A percentile compares a stretch with the other conserved stretches of the same genome.
Evolutionary conservation across 179 eudicot genomes (phyloP).

Genomic region (Vitellaria paradoxa): DNA sequence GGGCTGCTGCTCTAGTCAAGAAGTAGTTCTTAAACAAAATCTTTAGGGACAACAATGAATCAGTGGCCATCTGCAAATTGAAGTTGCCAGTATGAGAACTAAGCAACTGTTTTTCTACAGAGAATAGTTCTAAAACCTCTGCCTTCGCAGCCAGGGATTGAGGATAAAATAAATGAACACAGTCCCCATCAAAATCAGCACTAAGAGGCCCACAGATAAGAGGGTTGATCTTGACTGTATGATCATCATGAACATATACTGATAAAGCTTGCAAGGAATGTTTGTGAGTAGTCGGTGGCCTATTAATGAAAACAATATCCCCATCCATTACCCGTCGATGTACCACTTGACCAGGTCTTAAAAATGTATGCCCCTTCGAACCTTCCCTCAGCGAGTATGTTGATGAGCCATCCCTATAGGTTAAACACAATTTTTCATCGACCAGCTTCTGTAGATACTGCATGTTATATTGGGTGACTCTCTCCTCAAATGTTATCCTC

Average conservation of each 20-base stretch:
- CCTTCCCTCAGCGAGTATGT: conserved; percentile 89
- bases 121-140: conserved; percentile 88
- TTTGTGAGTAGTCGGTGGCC: conserved; percentile 96
- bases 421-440: conserved; percentile 77
- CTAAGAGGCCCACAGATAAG: conserved; percentile 90
- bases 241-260: conserved; percentile 88
- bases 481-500: conserved; percentile 87
- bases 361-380: conserved; percentile 91
- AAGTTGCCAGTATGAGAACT: conserved; percentile 90
- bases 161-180: conserved; percentile 89
- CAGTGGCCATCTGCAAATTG: conserved; percentile 76
- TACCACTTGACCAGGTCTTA: conserved; percentile 81
- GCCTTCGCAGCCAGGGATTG: conserved; percentile 95
- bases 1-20: conserved; percentile 53
- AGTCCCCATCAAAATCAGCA: conserved; percentile 97
- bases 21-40: conserved; percentile 48
- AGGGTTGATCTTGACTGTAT: conserved; percentile 86
- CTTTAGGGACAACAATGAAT: conserved; percentile 73
- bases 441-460: conserved; percentile 69
- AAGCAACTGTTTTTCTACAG: conserved; percentile 85
- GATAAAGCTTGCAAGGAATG: conserved; percentile 85
- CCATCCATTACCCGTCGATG: conserved; percentile 93
- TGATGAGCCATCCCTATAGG: conserved; percentile 71
- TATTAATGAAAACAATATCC: conserved; percentile 85
- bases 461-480: conserved; percentile 76